Evolutionary conservation across 805 yeast species (phyloP).

Genomic region (Wickerhamiella hasegawae): DNA sequence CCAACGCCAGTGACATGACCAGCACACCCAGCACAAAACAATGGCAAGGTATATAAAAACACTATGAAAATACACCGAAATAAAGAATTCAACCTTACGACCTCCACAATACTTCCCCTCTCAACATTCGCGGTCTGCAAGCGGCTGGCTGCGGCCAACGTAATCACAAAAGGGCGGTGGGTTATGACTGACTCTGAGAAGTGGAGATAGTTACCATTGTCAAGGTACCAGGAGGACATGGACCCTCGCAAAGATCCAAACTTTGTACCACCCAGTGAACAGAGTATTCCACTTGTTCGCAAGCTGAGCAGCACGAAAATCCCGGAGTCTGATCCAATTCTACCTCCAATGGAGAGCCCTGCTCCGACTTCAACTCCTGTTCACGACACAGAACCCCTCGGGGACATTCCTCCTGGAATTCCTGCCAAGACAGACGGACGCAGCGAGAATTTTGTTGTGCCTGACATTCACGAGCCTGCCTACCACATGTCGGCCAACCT

Average conservation of each 20-base stretch:
- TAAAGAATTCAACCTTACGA: neutral
- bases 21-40: no score
- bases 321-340: conserved; percentile 18
- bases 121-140: neutral
- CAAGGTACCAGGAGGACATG: conserved; percentile 29
- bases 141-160: neutral
- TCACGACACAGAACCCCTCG: conserved; percentile 5
- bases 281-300: neutral
- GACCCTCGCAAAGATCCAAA: conserved; percentile 89
- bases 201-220: neutral
- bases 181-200: neutral
- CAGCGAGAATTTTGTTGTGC: conserved; percentile 19
- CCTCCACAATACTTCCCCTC: neutral
- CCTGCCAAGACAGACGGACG: conserved; percentile 8
- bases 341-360: conserved; percentile 2
- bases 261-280: conserved; percentile 69
- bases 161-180: neutral
- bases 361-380: neutral
- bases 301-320: conserved; percentile 21
- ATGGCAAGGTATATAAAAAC: no score
- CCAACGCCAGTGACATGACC: no score
- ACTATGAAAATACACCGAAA: no score
- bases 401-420: conserved; percentile 14
- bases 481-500: conserved; percentile 54
- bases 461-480: conserved; percentile 17